Conservation (phyloP, 2,329 filamentous ascomycete genomes). For the Canariomyces notabilis region DNA sequence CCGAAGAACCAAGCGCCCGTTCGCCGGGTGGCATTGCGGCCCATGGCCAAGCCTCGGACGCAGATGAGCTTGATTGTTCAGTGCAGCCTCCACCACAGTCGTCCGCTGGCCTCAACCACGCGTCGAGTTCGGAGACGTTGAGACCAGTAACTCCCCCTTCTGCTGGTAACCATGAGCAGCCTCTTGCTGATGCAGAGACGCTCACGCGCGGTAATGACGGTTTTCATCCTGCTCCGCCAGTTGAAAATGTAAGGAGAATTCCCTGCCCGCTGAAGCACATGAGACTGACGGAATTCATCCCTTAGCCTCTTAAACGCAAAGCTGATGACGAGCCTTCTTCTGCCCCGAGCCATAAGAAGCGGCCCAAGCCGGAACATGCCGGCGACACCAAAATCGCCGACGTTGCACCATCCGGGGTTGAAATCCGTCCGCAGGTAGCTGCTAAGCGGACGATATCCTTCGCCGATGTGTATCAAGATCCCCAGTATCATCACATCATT, state of each 20-base stretch:
- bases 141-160: neutral
- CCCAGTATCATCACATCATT: conserved; percentile 32
- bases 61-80: neutral
- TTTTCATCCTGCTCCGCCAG: neutral
- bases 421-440: neutral
- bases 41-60: neutral
- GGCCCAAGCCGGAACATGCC: neutral
- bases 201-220: too few species aligned
- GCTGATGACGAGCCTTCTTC: conserved; percentile 4
- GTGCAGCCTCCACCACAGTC: neutral
- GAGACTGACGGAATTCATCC: neutral
- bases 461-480: conserved; percentile 32
- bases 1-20: neutral
- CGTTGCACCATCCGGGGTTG: neutral
- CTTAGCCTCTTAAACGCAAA: conserved; percentile 13
- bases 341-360: conserved; percentile 4
- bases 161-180: neutral
- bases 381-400: neutral
- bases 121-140: too few species aligned
- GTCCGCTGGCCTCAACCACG: neutral
- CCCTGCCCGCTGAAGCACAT: neutral
- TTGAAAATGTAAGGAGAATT: neutral
- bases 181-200: neutral
- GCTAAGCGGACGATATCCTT: conserved; percentile 28
- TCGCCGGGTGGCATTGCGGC: neutral